Conservation (phyloP, 2,329 filamentous ascomycete species). For the Ceratocystis cubensis region DNA sequence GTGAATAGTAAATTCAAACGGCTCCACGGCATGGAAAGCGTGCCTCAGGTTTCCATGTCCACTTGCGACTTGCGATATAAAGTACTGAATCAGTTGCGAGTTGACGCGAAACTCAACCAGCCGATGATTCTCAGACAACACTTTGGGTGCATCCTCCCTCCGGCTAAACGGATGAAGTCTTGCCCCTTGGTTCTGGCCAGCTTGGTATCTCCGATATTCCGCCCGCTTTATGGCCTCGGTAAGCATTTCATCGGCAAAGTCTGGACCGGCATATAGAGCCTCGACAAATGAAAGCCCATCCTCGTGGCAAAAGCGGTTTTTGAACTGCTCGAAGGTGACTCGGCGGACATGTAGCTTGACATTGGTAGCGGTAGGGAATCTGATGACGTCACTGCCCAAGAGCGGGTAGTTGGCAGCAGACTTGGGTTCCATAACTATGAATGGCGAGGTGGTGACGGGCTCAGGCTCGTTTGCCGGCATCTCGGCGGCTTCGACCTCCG, state of each 20-base stretch:
- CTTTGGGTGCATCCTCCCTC: neutral
- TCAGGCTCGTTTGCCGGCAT: no score
- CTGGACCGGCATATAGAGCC: constrained; percentile 27
- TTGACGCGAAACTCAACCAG: neutral
- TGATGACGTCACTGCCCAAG: neutral
- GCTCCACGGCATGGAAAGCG: neutral
- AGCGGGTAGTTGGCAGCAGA: no score
- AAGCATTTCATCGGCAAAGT: neutral
- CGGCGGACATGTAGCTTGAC: constrained; percentile 26
- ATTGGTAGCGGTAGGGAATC: neutral
- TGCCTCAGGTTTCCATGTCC: neutral
- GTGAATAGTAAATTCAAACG: neutral
- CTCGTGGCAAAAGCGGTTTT: constrained; percentile 31
- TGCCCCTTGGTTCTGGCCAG: no score
- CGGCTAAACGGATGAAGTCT: no score
- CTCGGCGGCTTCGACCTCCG: no score
- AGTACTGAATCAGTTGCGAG: neutral
- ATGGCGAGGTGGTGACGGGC: no score
- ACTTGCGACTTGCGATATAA: neutral
- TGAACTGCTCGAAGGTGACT: constrained; percentile 35
- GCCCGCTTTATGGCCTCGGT: neutral
- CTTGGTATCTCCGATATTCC: neutral
- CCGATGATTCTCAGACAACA: neutral
- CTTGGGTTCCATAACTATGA: no score
- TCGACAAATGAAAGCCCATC: constrained; percentile 32